phyloP scores from a whole-genome alignment of 2,329 filamentous ascomycete genomes.

The Pyricularia sp. region DNA sequence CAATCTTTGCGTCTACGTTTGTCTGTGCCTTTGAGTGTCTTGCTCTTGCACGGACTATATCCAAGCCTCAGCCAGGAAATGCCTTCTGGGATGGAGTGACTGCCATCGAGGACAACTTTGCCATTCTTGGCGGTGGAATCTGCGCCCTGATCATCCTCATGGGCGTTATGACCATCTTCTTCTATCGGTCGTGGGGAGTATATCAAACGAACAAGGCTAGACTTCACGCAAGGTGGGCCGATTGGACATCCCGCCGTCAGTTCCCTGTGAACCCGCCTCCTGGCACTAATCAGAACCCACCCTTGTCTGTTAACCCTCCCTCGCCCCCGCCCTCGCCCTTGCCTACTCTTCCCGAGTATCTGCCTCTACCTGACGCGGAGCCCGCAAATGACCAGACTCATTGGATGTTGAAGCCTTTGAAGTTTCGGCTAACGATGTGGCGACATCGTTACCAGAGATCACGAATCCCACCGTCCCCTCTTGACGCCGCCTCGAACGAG shows the following conservation, averaged over 20 bases:
- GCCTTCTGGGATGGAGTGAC: conserved; percentile 87
- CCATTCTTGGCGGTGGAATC: conserved; percentile 78
- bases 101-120: conserved; percentile 68
- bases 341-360: neutral
- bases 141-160: conserved; percentile 77
- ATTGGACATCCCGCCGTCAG: neutral
- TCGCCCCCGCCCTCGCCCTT: neutral
- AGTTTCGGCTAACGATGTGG: neutral
- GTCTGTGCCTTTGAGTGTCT: conserved; percentile 83
- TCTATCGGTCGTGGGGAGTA: conserved; percentile 74
- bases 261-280: neutral
- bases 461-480: neutral
- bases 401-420: neutral
- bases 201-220: neutral
- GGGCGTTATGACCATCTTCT: conserved; percentile 60
- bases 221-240: neutral
- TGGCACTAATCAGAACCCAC: neutral
- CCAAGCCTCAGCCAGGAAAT: conserved; percentile 50
- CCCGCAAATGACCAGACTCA: neutral
- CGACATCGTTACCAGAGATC: neutral
- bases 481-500: neutral
- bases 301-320: neutral
- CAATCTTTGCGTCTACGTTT: conserved; percentile 72
- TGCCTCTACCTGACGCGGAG: neutral
- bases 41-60: conserved; percentile 67